Base-by-base conservation (phyloP, 805 yeast species). In the Schwanniomyces polymorphus region DNA sequence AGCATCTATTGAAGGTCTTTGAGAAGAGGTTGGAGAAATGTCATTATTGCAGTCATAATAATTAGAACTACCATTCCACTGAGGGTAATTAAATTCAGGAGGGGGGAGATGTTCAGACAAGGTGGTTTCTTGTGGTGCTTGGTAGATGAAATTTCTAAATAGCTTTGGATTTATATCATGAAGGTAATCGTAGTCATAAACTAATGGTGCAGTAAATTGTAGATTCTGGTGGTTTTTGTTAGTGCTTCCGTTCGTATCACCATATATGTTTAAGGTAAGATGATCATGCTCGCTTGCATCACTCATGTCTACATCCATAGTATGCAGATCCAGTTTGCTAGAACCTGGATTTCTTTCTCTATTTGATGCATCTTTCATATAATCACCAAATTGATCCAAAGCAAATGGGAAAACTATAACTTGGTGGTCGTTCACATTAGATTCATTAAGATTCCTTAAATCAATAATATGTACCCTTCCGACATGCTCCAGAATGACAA, bases 381-480 rank as follows among this genome's bases (percentile, higher is more conserved):
- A 67, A 28, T 58, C 61, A 1, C 68, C 68, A 49, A 58, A 73
- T 51, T 72, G 76, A 47, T 72, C 73, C 47, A 74, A 64, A 5
- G 75, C 73, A 51, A 66, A 70, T 0, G 94, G 94, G 11, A 86
- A 70, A 48, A 86, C 70, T 2, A 90, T 74, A 31, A 91, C 90
- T 62, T 87, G 92, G 60, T 88, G 92, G 55, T 86, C 83, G 48
- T 76, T 71, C 3, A 51, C 52, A 39, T 50, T 57, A 21, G 59
- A 57, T 14, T 57, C 54, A 35, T 59, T 55, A 53, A 82, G 79
- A 57, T 86, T 81, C 51, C 96, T 78, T 23, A 90, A 76, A 62
- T 91, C 97, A 25, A 91, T 72, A 47, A 91, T 72, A 66, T 91
- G 98, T 3, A 91, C 87, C 45, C 96, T 75, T 0, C 96, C 95